phyloP scores from a whole-genome alignment of 1,284 basidiomycete species.

The Rhodotorula sp. region DNA sequence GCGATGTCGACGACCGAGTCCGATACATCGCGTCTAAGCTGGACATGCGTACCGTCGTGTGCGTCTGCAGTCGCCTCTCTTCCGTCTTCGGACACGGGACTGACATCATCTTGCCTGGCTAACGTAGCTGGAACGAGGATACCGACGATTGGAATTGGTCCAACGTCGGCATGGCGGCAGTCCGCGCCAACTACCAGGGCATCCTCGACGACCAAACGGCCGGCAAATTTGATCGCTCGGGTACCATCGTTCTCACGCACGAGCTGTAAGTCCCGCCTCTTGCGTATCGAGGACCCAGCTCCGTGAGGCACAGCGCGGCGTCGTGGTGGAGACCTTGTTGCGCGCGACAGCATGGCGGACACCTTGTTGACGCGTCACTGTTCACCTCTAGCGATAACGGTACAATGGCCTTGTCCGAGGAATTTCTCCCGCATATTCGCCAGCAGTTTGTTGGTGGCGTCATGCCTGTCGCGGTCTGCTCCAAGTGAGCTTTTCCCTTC shows the following conservation, averaged over 20 bases:
- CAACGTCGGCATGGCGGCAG: conserved; percentile 31
- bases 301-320: too few species aligned
- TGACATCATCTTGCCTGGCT: not conserved
- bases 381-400: conserved; percentile 9
- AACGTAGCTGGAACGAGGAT: conserved; percentile 53
- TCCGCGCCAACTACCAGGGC: conserved; percentile 54
- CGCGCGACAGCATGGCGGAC: not conserved
- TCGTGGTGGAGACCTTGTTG: too few species aligned
- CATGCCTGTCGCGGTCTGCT: conserved; percentile 44
- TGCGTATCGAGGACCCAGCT: too few species aligned
- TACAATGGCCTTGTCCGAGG: conserved; percentile 44
- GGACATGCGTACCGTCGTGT: conserved; percentile 54
- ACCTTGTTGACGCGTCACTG: not conserved
- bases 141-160: conserved; percentile 42
- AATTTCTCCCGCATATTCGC: conserved; percentile 29
- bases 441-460: conserved; percentile 29
- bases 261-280: conserved; percentile 44
- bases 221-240: conserved; percentile 45
- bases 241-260: conserved; percentile 54
- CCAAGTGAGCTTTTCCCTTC: conserved; percentile 19
- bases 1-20: conserved; percentile 58
- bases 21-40: conserved; percentile 55
- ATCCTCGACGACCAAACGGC: conserved; percentile 46
- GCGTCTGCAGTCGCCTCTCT: not conserved
- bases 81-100: not conserved